Percentiles rank a stretch among this genome's conserved stretches.
phyloP scores from a whole-genome alignment of 2,329 filamentous ascomycete species.

The Cytospora piceicola region DNA sequence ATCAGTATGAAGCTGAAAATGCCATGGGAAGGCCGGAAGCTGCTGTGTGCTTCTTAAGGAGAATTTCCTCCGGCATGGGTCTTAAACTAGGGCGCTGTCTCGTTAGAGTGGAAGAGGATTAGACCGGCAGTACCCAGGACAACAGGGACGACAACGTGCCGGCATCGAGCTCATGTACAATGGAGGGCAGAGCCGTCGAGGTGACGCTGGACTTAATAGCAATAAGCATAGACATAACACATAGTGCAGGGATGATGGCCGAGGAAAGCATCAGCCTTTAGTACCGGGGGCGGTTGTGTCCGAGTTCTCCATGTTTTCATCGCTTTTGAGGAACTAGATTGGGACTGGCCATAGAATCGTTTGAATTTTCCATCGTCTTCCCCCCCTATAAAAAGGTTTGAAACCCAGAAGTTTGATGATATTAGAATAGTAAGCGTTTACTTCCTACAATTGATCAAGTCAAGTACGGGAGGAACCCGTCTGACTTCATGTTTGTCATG shows the following conservation, averaged over 20 bases:
- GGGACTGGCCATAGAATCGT: too few relatives aligned
- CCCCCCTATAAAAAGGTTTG: too few relatives aligned
- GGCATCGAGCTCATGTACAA: neutral
- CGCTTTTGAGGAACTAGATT: too few relatives aligned
- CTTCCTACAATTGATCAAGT: too few relatives aligned
- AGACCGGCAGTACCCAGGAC: conserved; percentile 44
- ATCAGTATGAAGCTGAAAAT: conserved; percentile 39
- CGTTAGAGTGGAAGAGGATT: conserved; percentile 41
- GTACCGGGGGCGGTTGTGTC: neutral
- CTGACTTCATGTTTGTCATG: too few relatives aligned
- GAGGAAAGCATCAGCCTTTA: conserved; percentile 10
- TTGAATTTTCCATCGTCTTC: too few relatives aligned
- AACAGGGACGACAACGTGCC: conserved; percentile 40
- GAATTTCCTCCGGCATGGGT: conserved; percentile 47
- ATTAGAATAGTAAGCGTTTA: too few relatives aligned
- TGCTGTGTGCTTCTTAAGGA: conserved; percentile 48
- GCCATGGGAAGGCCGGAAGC: conserved; percentile 37
- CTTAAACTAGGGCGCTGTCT: conserved; percentile 31
- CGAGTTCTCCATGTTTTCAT: neutral
- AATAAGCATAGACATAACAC: neutral
- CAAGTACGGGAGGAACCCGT: too few relatives aligned
- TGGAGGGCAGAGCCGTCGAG: conserved; percentile 34
- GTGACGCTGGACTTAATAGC: conserved; percentile 33
- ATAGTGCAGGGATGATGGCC: conserved; percentile 12
- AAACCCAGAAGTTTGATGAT: too few relatives aligned